Conservation (phyloP, 805 yeast genomes). For the Zygosaccharomyces bailii region DNA sequence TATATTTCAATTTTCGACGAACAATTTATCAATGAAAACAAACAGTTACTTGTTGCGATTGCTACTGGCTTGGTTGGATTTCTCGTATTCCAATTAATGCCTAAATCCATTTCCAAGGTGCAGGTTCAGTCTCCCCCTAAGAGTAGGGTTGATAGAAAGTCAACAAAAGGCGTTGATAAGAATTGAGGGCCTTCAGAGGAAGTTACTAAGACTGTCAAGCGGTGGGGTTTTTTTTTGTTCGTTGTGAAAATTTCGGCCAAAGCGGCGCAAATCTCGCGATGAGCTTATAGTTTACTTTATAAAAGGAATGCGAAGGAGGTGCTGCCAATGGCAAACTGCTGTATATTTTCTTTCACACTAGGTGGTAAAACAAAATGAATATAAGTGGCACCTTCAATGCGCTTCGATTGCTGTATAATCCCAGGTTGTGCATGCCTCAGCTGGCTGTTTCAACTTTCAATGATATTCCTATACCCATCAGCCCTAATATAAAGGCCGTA, state of each 20-base stretch:
- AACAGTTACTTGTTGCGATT: conserved; percentile 19
- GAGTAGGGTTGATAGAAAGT: neutral
- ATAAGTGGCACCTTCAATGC: conserved; percentile 75
- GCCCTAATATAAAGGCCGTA: conserved; percentile 57
- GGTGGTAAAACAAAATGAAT: conserved; percentile 42
- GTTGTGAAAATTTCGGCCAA: neutral
- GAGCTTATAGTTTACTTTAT: neutral
- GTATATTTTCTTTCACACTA: conserved; percentile 4
- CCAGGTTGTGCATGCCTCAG: conserved; percentile 70
- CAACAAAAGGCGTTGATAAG: neutral
- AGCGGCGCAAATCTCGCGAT: neutral
- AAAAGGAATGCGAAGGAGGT: neutral
- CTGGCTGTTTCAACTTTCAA: conserved; percentile 53
- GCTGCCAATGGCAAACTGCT: no score
- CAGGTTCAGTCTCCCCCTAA: neutral
- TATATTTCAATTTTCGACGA: conserved; percentile 26
- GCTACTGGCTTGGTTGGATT: conserved; percentile 20
- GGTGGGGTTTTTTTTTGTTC: no score
- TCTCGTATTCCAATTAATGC: conserved; percentile 14
- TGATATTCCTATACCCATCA: conserved; percentile 54
- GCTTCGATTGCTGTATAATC: conserved; percentile 54
- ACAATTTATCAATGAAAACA: conserved; percentile 25
- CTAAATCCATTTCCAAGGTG: neutral
- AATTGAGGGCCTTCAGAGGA: neutral
- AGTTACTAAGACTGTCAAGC: no score